phyloP scores from a whole-genome alignment of 1,284 basidiomycete genomes.

The Cryptococcus floricola region DNA sequence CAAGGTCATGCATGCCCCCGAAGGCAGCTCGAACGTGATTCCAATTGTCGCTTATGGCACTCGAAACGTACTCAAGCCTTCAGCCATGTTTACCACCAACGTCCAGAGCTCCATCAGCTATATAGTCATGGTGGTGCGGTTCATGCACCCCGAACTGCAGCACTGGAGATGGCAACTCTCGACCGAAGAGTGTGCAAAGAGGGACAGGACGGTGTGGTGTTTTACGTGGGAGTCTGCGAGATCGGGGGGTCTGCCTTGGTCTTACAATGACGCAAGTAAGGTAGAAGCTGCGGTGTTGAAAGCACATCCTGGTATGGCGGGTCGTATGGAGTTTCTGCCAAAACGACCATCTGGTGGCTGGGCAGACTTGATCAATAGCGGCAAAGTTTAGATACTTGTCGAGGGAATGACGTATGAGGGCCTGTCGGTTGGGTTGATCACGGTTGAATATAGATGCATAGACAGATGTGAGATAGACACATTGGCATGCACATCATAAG shows the following conservation, averaged over 20 bases:
- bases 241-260: background rate
- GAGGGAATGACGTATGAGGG: too few relatives aligned
- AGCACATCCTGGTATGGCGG: background rate
- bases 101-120: background rate
- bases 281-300: background rate
- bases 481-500: too few relatives aligned
- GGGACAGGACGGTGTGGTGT: background rate
- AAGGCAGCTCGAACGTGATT: background rate
- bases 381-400: background rate
- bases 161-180: background rate
- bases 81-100: background rate
- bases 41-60: background rate
- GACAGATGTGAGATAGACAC: too few relatives aligned
- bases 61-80: background rate
- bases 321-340: background rate
- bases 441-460: too few relatives aligned
- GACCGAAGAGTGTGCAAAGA: background rate
- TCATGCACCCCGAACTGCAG: background rate
- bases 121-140: background rate
- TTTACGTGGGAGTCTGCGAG: background rate
- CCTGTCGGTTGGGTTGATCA: too few relatives aligned
- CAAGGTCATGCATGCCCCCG: background rate
- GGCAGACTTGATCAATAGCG: background rate
- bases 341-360: background rate
- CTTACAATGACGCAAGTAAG: background rate